Evolutionary conservation across 345 rosid genomes (phyloP).

Genomic region (Populus davidiana): DNA sequence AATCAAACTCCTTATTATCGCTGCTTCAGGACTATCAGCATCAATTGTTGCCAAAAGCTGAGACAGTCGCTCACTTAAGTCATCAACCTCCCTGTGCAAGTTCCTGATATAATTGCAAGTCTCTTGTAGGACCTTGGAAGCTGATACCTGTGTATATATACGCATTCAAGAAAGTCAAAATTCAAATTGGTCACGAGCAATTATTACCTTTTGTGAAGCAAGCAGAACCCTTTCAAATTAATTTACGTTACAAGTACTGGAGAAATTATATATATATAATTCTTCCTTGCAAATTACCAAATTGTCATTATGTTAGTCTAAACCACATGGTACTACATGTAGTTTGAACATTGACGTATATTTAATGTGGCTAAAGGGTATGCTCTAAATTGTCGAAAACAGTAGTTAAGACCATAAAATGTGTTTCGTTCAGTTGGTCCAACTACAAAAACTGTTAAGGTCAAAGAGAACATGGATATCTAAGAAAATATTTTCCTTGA

Average conservation of each 20-base stretch:
- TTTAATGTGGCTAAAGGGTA: neutral
- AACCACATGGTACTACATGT: neutral
- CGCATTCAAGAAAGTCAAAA: neutral
- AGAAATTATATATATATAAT: neutral
- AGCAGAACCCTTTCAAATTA: neutral
- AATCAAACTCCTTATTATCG: conserved; percentile 87
- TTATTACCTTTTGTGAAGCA: neutral
- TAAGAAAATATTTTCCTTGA: conserved; percentile 21
- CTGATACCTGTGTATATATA: conserved; percentile 53
- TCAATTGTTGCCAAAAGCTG: conserved; percentile 82
- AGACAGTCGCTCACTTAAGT: conserved; percentile 80
- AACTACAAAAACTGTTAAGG: conserved; percentile 17
- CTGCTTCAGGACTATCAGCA: conserved; percentile 83
- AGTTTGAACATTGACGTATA: neutral
- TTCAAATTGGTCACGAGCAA: neutral
- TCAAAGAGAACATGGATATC: conserved; percentile 23
- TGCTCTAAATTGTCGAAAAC: neutral
- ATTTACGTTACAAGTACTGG: neutral
- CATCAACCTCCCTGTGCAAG: conserved; percentile 87
- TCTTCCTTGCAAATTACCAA: neutral
- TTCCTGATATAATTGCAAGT: conserved; percentile 88
- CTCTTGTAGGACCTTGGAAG: conserved; percentile 87
- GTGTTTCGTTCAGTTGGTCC: conserved; percentile 5
- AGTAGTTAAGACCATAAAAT: neutral
- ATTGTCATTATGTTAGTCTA: neutral